These are phyloP conservation scores for Microbotryum lychnidis-dioicae DNA, from an alignment of 1,284 basidiomycete genomes.

Conservation along the genomic window DNA sequence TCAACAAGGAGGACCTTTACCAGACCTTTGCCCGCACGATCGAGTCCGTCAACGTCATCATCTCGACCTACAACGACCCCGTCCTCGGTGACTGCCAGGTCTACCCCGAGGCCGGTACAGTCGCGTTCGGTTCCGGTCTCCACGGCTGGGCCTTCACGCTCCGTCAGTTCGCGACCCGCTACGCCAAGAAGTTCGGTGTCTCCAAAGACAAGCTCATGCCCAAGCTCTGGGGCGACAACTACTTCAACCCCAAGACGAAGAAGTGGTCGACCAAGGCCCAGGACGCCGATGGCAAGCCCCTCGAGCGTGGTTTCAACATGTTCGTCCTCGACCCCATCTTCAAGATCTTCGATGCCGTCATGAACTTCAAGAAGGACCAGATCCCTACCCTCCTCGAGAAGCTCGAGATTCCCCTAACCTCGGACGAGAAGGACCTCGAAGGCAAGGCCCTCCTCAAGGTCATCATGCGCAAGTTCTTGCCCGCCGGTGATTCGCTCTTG, in stretches of 20 bases:
- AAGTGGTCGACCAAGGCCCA: slow-evolving; percentile 85
- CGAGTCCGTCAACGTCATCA: slow-evolving; percentile 94
- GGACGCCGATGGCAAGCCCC: slow-evolving; percentile 73
- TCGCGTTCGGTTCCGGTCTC: slow-evolving; percentile 98
- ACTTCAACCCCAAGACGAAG: slow-evolving; percentile 93
- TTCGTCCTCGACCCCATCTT: slow-evolving; percentile 99
- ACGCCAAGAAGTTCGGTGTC: slow-evolving; percentile 98
- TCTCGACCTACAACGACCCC: slow-evolving; percentile 92
- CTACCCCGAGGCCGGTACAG: slow-evolving; percentile 96
- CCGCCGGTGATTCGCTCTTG: slow-evolving; percentile 94
- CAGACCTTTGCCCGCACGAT: slow-evolving; percentile 97
- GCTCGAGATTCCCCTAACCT: slow-evolving; percentile 84
- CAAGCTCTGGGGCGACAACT: slow-evolving; percentile 99
- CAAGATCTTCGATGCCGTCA: slow-evolving; percentile 96
- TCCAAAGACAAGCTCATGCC: slow-evolving; percentile 68
- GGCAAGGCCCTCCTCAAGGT: slow-evolving; percentile 96
- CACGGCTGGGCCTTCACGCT: slow-evolving; percentile 99
- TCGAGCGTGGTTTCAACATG: slow-evolving; percentile 54
- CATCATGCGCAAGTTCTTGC: slow-evolving; percentile 99
- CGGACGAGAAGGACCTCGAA: slow-evolving; percentile 90
- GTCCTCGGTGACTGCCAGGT: slow-evolving; percentile 98
- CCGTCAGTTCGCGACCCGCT: slow-evolving; percentile 89
- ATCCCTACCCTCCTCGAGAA: slow-evolving; percentile 83
- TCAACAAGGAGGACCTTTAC: slow-evolving; percentile 93
- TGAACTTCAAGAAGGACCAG: slow-evolving; percentile 99